phyloP scores from a whole-genome alignment of 2,329 filamentous ascomycete species.

The Pyrenochaeta sp. region DNA sequence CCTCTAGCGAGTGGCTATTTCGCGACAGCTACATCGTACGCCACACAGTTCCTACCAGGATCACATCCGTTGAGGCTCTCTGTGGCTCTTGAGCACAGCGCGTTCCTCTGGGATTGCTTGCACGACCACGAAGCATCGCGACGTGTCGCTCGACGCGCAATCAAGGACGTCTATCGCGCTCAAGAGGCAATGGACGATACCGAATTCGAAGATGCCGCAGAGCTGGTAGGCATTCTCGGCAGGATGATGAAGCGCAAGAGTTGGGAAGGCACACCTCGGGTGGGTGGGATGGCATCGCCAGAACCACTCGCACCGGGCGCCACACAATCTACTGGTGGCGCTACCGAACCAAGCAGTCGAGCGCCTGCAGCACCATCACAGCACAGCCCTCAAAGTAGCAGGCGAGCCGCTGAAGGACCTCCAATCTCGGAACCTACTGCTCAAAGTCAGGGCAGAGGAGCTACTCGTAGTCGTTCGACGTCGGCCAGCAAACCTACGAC shows the following conservation, averaged over 20 bases:
- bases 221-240: conserved; percentile 83
- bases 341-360: conserved; percentile 11
- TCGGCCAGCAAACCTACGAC: conserved; percentile 32
- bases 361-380: conserved; percentile 22
- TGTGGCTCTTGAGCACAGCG: conserved; percentile 89
- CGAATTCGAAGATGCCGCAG: conserved; percentile 90
- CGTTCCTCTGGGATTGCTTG: conserved; percentile 91
- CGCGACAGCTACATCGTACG: conserved; percentile 74
- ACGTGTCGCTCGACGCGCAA: conserved; percentile 79
- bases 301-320: conserved; percentile 28
- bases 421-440: conserved; percentile 28
- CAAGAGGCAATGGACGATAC: conserved; percentile 94
- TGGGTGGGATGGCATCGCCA: conserved; percentile 41
- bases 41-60: conserved; percentile 79
- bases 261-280: conserved; percentile 47
- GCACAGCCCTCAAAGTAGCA: conserved; percentile 28
- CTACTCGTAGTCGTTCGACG: conserved; percentile 37
- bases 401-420: conserved; percentile 35
- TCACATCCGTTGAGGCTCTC: conserved; percentile 90
- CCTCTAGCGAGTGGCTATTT: conserved; percentile 84
- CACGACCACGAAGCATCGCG: conserved; percentile 81
- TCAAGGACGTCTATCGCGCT: conserved; percentile 89
- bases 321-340: conserved; percentile 19
- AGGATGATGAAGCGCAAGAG: conserved; percentile 80
- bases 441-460: conserved; percentile 26